Evolutionary conservation across 1,139 yeast genomes (phyloP).

Genomic region (Magnusiomyces magnusii): DNA sequence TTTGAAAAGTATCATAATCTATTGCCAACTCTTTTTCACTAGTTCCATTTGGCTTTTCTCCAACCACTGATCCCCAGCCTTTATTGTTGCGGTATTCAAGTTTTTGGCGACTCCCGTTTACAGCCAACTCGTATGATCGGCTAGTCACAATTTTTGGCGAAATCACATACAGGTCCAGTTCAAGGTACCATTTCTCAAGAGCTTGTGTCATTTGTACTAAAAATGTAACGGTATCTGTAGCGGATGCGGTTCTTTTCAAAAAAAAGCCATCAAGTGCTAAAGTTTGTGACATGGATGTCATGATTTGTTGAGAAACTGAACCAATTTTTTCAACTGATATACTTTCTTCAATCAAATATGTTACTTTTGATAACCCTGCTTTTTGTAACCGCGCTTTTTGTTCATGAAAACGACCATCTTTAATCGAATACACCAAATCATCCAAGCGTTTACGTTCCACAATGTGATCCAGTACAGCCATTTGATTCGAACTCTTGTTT

Average conservation of each 20-base stretch:
- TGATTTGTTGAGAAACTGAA: conserved; percentile 55
- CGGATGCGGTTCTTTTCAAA: conserved; percentile 57
- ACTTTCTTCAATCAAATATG: conserved; percentile 78
- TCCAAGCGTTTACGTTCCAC: conserved; percentile 85
- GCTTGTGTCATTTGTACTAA: conserved; percentile 50
- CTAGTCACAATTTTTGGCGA: conserved; percentile 44
- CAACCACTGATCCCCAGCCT: conserved; percentile 8
- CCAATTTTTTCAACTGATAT: conserved; percentile 34
- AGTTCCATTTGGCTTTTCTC: conserved; percentile 10
- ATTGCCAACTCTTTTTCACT: conserved; percentile 37
- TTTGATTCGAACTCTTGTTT: conserved; percentile 47
- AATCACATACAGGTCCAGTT: conserved; percentile 29
- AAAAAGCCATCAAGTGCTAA: conserved; percentile 61
- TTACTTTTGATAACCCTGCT: conserved; percentile 59
- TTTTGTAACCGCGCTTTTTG: conserved; percentile 71
- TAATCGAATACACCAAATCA: conserved; percentile 74
- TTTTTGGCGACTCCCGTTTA: conserved; percentile 17
- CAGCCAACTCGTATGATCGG: conserved; percentile 17
- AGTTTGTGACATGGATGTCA: conserved; percentile 69
- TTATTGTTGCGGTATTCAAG: conserved; percentile 15
- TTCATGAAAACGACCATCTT: conserved; percentile 76
- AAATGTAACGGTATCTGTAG: conserved; percentile 69
- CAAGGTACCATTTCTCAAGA: conserved; percentile 21
- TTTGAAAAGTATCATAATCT: conserved; percentile 56
- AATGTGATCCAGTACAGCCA: conserved; percentile 68